Evolutionary conservation across 2,329 filamentous ascomycete genomes (phyloP), one percentile per base, ranked within the genome.

Genomic region (Botrytis fragariae): DNA sequence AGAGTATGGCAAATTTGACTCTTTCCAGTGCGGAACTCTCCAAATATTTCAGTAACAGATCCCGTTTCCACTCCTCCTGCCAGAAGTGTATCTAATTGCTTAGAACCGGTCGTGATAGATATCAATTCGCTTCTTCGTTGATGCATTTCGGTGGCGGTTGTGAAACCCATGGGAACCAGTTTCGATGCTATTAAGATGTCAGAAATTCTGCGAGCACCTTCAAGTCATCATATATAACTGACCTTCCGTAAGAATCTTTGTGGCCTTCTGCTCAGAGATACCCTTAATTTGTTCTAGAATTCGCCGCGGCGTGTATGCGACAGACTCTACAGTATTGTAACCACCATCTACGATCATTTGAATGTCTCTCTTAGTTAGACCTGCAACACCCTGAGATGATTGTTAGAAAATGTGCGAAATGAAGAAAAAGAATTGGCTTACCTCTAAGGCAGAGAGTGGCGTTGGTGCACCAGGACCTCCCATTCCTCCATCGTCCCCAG

Each of bases 131-230:
- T 98, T 82, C 97, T 91, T 76, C 96, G 92, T 79, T 95, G 93
- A 81, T 99, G 97, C 95, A 99, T 99, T 84, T 99, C 97, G 0
- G 96, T 99, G 5, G 96, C 96, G 0, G 96, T 99, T 1, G 97
- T 99, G 82, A 99, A 99, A 60, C 96, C 96, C 95, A 99, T 97
- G 0, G 96, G 96, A 0, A 99, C 96, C 69, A 98, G 88, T 83
- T 98, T 99, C 1, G 94, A 95, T 42, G 95, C 95, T 97, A 78
- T 68, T 37, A 16, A 57, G 62, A 72, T 67, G 39, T 77, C 20
- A 77, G 69, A 9, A 45, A 16, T 0, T 25, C 8, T 54, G 5
- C 14, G 3, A 74, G 1, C 45, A 1, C 18, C n/a, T 29, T 29
- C 32, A 6, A 25, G 57, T 75, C 69, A 18, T 14, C 1, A 61